phyloP scores from a whole-genome alignment of 352 stramenopile genomes.

The Bremia lactucae region DNA sequence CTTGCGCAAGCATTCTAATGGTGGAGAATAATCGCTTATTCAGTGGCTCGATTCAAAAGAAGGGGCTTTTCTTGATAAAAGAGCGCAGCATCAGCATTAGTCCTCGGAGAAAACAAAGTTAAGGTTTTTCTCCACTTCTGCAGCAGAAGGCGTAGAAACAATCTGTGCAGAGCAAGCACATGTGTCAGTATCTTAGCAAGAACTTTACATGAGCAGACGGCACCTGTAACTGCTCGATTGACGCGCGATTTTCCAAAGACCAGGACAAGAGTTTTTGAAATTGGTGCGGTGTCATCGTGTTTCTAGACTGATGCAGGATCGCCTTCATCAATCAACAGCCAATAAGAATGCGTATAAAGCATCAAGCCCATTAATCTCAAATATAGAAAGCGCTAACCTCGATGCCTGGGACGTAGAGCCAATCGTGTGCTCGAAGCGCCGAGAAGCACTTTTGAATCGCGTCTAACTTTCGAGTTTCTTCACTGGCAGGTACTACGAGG shows the following conservation, averaged over 20 bases:
- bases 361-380: too few species aligned
- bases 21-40: too few species aligned
- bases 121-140: conserved; percentile 37
- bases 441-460: conserved; percentile 83
- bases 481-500: conserved; percentile 31
- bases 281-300: conserved; percentile 70
- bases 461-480: conserved; percentile 67
- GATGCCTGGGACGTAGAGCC: conserved; percentile 76
- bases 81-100: conserved; percentile 16
- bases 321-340: conserved; percentile 20
- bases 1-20: too few species aligned
- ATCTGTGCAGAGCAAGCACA: conserved; percentile 21
- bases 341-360: too few species aligned
- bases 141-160: conserved; percentile 21
- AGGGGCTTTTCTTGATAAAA: neutral
- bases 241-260: conserved; percentile 60
- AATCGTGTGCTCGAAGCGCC: conserved; percentile 69
- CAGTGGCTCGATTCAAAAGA: conserved; percentile 8
- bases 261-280: conserved; percentile 79
- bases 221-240: conserved; percentile 66
- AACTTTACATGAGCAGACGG: too few species aligned
- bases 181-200: conserved; percentile 1
- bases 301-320: conserved; percentile 63
- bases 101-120: conserved; percentile 77
- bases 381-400: too few species aligned